phyloP scores from a whole-genome alignment of 352 stramenopile species.

The Globisporangium paroecandrum region DNA sequence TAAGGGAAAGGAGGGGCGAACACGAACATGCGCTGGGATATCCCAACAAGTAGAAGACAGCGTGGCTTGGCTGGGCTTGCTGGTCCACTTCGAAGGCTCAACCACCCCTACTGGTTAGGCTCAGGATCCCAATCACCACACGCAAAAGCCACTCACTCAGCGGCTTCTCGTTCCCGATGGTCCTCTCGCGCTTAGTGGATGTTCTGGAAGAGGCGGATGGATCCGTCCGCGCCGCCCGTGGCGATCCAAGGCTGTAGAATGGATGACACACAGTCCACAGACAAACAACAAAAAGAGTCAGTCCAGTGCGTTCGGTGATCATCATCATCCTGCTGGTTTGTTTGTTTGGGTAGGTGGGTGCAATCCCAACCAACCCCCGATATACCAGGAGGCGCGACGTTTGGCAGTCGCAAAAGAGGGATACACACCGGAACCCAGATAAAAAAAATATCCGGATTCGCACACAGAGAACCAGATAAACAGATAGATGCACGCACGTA shows the following conservation, averaged over 20 bases:
- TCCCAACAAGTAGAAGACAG: neutral
- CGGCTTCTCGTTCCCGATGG: conserved; percentile 8
- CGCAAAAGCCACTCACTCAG: neutral
- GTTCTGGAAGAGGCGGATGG: conserved; percentile 97
- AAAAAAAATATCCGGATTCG: neutral
- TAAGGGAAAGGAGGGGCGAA: neutral
- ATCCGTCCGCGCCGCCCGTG: conserved; percentile 92
- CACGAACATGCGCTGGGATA: neutral
- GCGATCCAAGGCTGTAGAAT: conserved; percentile 86
- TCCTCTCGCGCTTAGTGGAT: conserved; percentile 74
- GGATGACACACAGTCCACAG: conserved; percentile 9
- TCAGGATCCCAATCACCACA: neutral
- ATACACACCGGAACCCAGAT: neutral
- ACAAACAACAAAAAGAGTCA: conserved; percentile 38
- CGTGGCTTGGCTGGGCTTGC: neutral
- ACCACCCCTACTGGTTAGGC: neutral
- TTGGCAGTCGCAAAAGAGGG: neutral
- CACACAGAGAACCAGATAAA: neutral
- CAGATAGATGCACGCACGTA: conserved; percentile 27
- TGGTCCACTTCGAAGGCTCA: neutral
- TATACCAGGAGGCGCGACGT: neutral
- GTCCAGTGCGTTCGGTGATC: neutral
- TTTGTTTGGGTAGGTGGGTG: neutral
- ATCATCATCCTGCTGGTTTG: neutral
- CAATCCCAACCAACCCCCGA: neutral